These are phyloP conservation scores for Candida boidinii DNA, from an alignment of 805 yeast genomes.

Conservation along the genomic window DNA sequence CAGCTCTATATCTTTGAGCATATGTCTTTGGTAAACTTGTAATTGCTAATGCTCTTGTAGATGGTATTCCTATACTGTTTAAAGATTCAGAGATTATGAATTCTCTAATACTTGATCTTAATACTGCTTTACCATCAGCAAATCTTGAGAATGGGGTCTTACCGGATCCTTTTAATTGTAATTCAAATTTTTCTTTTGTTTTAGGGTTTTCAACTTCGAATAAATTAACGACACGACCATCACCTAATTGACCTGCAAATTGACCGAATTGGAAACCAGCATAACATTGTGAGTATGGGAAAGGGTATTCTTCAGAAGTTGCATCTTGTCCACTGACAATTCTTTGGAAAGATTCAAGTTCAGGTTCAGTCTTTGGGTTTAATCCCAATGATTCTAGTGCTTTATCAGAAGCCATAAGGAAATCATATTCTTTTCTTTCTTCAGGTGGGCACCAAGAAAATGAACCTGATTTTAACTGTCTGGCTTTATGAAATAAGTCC, in stretches of 20 bases:
- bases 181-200: conserved; percentile 39
- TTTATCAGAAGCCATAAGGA: conserved; percentile 46
- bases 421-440: conserved; percentile 38
- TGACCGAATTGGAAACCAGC: conserved; percentile 96
- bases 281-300: conserved; percentile 85
- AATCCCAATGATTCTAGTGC: conserved; percentile 62
- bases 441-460: conserved; percentile 73
- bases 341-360: conserved; percentile 28
- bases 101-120: conserved; percentile 83
- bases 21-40: conserved; percentile 63
- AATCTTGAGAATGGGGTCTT: conserved; percentile 86
- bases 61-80: conserved; percentile 73
- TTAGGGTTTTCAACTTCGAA: conserved; percentile 52
- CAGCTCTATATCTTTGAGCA: conserved; percentile 67
- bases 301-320: conserved; percentile 27
- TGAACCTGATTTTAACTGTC: conserved; percentile 50
- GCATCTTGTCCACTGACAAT: conserved; percentile 53
- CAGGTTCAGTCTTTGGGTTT: conserved; percentile 26
- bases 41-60: conserved; percentile 75
- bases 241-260: conserved; percentile 97
- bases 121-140: conserved; percentile 94
- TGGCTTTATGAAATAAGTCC: conserved; percentile 38
- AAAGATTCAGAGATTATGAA: conserved; percentile 78
- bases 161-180: conserved; percentile 91
- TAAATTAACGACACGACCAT: conserved; percentile 81